These are phyloP conservation scores for Graphilbum ipis-grandicollis DNA, from an alignment of 2,329 filamentous ascomycete genomes.

Conservation along the genomic window DNA sequence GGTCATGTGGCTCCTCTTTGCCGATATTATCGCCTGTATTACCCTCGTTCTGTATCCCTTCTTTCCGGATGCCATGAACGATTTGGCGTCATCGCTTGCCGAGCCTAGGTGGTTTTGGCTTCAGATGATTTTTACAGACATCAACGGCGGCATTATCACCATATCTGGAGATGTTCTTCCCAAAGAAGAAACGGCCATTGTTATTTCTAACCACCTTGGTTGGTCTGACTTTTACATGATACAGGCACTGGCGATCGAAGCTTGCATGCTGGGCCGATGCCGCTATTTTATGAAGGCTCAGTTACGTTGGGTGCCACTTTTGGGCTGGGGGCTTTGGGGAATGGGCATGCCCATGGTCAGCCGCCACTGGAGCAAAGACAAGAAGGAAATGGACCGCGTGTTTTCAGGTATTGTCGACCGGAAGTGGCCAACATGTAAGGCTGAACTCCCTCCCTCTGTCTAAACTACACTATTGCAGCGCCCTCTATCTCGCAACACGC, in stretches of 20 bases:
- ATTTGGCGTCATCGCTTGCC: conserved; percentile 36
- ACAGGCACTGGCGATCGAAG: conserved; percentile 33
- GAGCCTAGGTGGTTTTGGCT: conserved; percentile 38
- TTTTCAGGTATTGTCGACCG: conserved; percentile 34
- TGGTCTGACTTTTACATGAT: conserved; percentile 51
- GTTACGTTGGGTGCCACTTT: conserved; percentile 38
- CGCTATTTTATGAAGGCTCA: conserved; percentile 46
- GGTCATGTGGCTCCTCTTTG: conserved; percentile 31
- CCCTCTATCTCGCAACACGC: too few relatives aligned
- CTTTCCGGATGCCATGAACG: conserved; percentile 31
- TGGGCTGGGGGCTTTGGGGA: conserved; percentile 47
- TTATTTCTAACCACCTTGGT: conserved; percentile 40
- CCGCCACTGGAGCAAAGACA: conserved; percentile 39
- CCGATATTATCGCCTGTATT: conserved; percentile 31
- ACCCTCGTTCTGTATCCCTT: conserved; percentile 29
- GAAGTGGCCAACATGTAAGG: conserved; percentile 41
- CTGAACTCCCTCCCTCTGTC: conserved; percentile 6
- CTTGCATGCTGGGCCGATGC: conserved; percentile 42
- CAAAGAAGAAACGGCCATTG: conserved; percentile 37
- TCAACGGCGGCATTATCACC: conserved; percentile 35
- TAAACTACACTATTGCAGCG: too few relatives aligned
- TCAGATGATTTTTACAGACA: conserved; percentile 34
- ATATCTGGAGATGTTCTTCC: conserved; percentile 34
- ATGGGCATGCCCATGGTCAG: conserved; percentile 48
- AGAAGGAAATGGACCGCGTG: conserved; percentile 35